phyloP scores from a whole-genome alignment of 768 basidiomycete genomes.

The Zangia roseola region DNA sequence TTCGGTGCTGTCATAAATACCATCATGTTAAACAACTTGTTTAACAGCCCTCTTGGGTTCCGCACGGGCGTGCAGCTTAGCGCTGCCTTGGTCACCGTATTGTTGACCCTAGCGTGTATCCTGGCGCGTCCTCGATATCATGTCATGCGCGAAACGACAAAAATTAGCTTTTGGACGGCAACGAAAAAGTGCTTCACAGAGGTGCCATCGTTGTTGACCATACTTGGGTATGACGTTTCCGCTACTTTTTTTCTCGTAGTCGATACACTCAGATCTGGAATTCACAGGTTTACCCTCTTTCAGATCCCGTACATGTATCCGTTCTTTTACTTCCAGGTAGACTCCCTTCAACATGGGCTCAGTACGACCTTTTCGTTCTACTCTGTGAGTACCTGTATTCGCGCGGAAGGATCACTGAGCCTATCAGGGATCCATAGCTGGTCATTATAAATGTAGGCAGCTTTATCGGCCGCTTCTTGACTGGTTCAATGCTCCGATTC shows the following conservation, averaged over 20 bases:
- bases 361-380: constrained; percentile 47
- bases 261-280: background rate
- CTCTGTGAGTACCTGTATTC: constrained; percentile 31
- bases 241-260: too few species aligned
- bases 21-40: constrained; percentile 54
- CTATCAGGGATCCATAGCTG: constrained; percentile 33
- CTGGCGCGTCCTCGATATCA: constrained; percentile 37
- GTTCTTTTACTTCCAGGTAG: constrained; percentile 20
- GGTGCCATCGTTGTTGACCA: constrained; percentile 24
- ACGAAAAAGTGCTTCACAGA: constrained; percentile 23
- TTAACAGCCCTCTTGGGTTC: constrained; percentile 46
- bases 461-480: constrained; percentile 47
- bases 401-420: background rate
- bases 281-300: constrained; percentile 12
- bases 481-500: constrained; percentile 37
- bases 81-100: constrained; percentile 36
- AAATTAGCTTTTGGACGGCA: constrained; percentile 16
- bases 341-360: constrained; percentile 46
- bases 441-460: constrained; percentile 52
- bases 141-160: background rate
- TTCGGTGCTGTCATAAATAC: constrained; percentile 57
- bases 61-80: constrained; percentile 38
- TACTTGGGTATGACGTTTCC: constrained; percentile 21
- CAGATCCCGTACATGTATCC: constrained; percentile 36
- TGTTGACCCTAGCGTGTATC: constrained; percentile 38